Evolutionary conservation across 345 rosid species (phyloP).

Genomic region (Arabis hirsuta): DNA sequence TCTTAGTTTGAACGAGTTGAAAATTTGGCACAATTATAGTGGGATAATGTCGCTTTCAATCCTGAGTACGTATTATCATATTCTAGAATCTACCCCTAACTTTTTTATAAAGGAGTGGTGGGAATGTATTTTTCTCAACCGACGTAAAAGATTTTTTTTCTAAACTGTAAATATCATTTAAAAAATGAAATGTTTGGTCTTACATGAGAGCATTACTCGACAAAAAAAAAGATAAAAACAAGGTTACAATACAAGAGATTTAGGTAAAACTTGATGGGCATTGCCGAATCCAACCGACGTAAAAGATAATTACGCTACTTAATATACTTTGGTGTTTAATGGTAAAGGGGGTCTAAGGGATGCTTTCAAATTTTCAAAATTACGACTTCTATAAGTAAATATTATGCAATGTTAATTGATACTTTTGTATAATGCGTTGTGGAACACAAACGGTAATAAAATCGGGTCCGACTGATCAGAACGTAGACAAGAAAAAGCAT

Average conservation of each 20-base stretch:
- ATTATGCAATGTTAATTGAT: background rate
- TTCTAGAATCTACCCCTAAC: constrained; percentile 30
- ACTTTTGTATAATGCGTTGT: background rate
- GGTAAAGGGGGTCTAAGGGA: background rate
- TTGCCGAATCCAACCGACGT: too few relatives aligned
- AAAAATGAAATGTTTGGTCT: too few relatives aligned
- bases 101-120: constrained; percentile 42
- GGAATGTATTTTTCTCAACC: constrained; percentile 7
- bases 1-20: background rate
- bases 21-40: constrained; percentile 30
- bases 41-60: constrained; percentile 31
- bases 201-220: background rate
- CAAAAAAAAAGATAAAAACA: background rate
- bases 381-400: background rate
- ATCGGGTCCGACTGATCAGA: background rate
- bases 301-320: too few relatives aligned
- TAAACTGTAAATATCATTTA: too few relatives aligned
- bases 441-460: background rate
- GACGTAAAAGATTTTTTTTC: background rate
- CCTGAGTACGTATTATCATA: background rate
- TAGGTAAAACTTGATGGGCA: too few relatives aligned
- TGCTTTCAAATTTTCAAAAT: background rate
- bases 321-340: background rate
- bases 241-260: too few relatives aligned
- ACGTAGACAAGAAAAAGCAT: background rate